phyloP scores from a whole-genome alignment of 2,329 filamentous ascomycete genomes.

The Colletotrichum chlorophyti region DNA sequence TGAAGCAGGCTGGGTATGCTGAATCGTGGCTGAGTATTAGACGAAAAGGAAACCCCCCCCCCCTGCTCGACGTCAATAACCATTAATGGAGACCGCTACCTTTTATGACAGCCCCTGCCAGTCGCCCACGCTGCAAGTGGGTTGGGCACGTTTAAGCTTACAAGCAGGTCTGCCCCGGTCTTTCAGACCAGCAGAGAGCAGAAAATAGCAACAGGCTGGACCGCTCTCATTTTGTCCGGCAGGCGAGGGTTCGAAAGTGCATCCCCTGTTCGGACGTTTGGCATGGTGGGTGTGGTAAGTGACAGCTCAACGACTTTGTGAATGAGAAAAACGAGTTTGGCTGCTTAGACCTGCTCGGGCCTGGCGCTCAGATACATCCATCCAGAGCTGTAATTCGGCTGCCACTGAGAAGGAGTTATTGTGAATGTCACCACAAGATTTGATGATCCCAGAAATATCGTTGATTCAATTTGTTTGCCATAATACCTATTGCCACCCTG shows the following conservation, averaged over 20 bases:
- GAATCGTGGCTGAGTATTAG: constrained; percentile 26
- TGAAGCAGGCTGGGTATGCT: constrained; percentile 4
- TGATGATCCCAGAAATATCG: constrained; percentile 10
- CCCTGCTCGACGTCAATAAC: no score
- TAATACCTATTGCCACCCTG: constrained; percentile 15
- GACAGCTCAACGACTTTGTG: background rate
- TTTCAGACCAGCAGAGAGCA: background rate
- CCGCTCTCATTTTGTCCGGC: background rate
- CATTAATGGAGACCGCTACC: constrained; percentile 7
- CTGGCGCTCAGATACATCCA: no score
- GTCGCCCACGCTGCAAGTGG: background rate
- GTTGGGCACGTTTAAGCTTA: constrained; percentile 23
- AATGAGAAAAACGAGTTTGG: background rate
- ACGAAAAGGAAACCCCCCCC: background rate
- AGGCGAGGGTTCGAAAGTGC: background rate
- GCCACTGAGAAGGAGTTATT: constrained; percentile 7
- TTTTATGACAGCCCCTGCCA: background rate
- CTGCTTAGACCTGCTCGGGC: no score
- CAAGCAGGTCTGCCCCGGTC: constrained; percentile 8
- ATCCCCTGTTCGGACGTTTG: background rate
- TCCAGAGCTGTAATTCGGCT: no score
- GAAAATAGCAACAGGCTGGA: constrained; percentile 15
- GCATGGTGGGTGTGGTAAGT: background rate
- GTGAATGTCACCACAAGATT: constrained; percentile 21
- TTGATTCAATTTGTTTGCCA: constrained; percentile 22